Evolutionary conservation across 2,329 filamentous ascomycete species (phyloP), one percentile per base, ranked within the genome.

Genomic region (Fusarium subglutinans): DNA sequence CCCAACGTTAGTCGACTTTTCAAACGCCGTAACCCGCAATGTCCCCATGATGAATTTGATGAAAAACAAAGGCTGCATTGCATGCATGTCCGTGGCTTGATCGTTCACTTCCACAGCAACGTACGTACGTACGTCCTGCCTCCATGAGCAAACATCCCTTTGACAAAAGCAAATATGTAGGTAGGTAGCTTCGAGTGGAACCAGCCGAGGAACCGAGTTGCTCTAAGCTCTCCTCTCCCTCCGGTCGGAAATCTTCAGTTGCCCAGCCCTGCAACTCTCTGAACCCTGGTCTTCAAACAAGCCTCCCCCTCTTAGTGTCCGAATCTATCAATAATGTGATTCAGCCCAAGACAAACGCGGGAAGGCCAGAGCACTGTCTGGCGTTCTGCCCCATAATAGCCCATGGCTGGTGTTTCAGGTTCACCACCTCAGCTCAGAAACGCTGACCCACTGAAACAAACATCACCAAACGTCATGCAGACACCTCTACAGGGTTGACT

Each of bases 1-100:
- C 54, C 65, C 22, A 51, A 51, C 48, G 22, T 51, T 56, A 47
- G 58, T 72, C 72, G 66, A 75, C 65, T 75, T 75, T 75, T 75
- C 72, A 75, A 75, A 74, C 72, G 72, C 72, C 72, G 48, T 67
- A 73, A 61, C 72, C 72, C 72, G 59, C 69, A 66, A 73, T 73
- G 50, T 60, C 30, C 69, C 60, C 41, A 63, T 75, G 69, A 73
- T 74, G 65, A 75, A 61, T 70, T 55, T 28, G 51, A 55, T 61
- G 57, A 58, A 73, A 56, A 75, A 75, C 45, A 73, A 69, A 70
- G 73, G 65, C 72, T 75, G 72, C 57, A 70, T 55, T 75, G 72
- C 45, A 67, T 59, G 69, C 24, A 41, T 30, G 51, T 26, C 51
- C 47, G 45, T 65, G 62, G 44, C 47, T 73, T 53, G 38, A 38